These are phyloP conservation scores for Scheffersomyces segobiensis DNA, from an alignment of 1,139 yeast species.

Conservation along the genomic window DNA sequence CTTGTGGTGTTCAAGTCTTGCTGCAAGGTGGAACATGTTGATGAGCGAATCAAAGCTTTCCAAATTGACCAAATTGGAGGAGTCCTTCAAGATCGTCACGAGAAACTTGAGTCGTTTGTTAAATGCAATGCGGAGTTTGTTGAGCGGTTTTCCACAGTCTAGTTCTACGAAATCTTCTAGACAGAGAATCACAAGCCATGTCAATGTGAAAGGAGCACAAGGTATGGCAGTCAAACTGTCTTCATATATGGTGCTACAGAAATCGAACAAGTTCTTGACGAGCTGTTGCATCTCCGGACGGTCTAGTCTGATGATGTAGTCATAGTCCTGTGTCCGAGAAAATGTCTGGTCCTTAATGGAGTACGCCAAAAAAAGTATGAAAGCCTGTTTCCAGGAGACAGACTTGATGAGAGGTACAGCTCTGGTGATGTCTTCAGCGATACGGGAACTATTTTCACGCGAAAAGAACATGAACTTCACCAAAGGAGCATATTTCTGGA, in stretches of 20 bases:
- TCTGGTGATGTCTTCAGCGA: constrained; percentile 38
- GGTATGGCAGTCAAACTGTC: constrained; percentile 20
- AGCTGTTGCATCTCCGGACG: constrained; percentile 26
- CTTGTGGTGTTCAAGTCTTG: constrained; percentile 26
- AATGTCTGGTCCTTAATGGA: constrained; percentile 56
- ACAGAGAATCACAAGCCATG: constrained; percentile 38
- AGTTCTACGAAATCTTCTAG: constrained; percentile 39
- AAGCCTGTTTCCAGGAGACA: constrained; percentile 54
- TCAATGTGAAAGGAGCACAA: constrained; percentile 30
- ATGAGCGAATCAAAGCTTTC: constrained; percentile 47
- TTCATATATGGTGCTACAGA: constrained; percentile 33
- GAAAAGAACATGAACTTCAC: constrained; percentile 50
- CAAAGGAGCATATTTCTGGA: constrained; percentile 49
- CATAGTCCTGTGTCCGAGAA: constrained; percentile 56
- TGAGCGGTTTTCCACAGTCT: constrained; percentile 17
- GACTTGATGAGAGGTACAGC: constrained; percentile 45
- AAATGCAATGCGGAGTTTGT: constrained; percentile 33
- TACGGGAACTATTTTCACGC: constrained; percentile 29
- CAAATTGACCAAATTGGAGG: constrained; percentile 34
- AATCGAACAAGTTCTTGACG: constrained; percentile 36
- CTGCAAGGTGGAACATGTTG: constrained; percentile 44
- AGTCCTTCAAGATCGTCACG: constrained; percentile 32
- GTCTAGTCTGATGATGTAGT: constrained; percentile 27
- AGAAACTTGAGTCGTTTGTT: constrained; percentile 39
- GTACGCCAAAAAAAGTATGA: constrained; percentile 51